Percentiles rank a stretch among this genome's conserved stretches.
Conservation (phyloP, 2,329 filamentous ascomycete species). For the Nemania sp. region DNA sequence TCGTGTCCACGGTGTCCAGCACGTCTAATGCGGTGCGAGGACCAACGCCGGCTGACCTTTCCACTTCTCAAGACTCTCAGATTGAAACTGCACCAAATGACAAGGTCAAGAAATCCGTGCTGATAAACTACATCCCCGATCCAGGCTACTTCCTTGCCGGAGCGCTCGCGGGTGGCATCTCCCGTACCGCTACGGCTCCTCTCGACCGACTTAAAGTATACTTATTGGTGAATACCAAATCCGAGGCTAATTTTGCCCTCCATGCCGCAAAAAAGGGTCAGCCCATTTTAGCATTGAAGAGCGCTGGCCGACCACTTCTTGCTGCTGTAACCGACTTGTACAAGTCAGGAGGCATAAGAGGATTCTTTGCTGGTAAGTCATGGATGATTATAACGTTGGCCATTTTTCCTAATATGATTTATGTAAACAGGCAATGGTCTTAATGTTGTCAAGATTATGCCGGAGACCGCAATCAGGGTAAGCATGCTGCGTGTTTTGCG, state of each 20-base stretch:
- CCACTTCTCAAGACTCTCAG: slow-evolving; percentile 33
- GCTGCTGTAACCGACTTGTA: slow-evolving; percentile 79
- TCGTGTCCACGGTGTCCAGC: slow-evolving; percentile 20
- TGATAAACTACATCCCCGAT: slow-evolving; percentile 74
- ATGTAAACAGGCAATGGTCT: slow-evolving; percentile 78
- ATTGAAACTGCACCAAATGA: slow-evolving; percentile 41
- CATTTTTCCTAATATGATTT: slow-evolving; percentile 14
- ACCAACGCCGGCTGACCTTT: slow-evolving; percentile 28
- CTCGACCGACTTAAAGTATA: slow-evolving; percentile 98
- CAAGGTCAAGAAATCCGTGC: slow-evolving; percentile 51
- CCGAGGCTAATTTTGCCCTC: slow-evolving; percentile 58
- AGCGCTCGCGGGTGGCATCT: slow-evolving; percentile 91
- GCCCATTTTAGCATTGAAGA: slow-evolving; percentile 64
- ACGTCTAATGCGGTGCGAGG: slow-evolving; percentile 25
- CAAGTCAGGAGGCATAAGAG: slow-evolving; percentile 81
- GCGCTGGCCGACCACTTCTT: slow-evolving; percentile 69
- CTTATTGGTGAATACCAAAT: slow-evolving; percentile 84
- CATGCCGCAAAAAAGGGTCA: slow-evolving; percentile 72
- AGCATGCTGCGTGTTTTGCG: slow-evolving; percentile 11
- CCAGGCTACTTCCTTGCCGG: slow-evolving; percentile 98
- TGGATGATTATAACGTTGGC: background rate
- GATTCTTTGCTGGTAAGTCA: slow-evolving; percentile 84
- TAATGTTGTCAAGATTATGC: slow-evolving; percentile 98
- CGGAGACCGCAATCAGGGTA: slow-evolving; percentile 91
- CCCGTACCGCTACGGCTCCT: slow-evolving; percentile 91